phyloP scores from a whole-genome alignment of 495 filamentous ascomycete genomes.

The Aspergillus diversus region DNA sequence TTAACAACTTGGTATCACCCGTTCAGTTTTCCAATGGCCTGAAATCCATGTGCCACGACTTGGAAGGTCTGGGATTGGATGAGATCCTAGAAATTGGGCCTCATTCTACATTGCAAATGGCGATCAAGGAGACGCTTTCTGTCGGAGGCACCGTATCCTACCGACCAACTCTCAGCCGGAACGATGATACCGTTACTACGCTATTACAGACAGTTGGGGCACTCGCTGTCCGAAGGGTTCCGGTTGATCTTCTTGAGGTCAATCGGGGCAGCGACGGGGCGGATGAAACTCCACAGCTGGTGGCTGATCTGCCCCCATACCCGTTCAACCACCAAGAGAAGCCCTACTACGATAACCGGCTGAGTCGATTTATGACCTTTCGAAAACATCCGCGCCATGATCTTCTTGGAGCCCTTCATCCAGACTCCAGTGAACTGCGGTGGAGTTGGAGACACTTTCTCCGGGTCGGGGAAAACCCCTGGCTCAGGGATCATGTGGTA shows the following conservation, averaged over 20 bases:
- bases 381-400: conserved; percentile 22
- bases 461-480: conserved; percentile 21
- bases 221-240: too few relatives aligned
- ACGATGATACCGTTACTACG: too few relatives aligned
- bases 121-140: background rate
- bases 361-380: conserved; percentile 13
- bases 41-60: too few relatives aligned
- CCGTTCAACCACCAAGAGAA: conserved; percentile 28
- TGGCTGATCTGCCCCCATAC: conserved; percentile 32
- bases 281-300: background rate
- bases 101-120: background rate
- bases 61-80: background rate
- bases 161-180: background rate
- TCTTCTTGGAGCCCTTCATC: conserved; percentile 22
- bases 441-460: conserved; percentile 27
- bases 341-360: conserved; percentile 23
- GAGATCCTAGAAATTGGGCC: background rate
- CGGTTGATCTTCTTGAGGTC: background rate
- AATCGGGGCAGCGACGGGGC: background rate
- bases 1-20: too few relatives aligned
- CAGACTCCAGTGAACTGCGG: conserved; percentile 13
- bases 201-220: too few relatives aligned
- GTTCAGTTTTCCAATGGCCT: too few relatives aligned
- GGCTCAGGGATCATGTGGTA: conserved; percentile 20
- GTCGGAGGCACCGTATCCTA: background rate